phyloP scores from a whole-genome alignment of 148 eudicot genomes.

The Drosera capensis region DNA sequence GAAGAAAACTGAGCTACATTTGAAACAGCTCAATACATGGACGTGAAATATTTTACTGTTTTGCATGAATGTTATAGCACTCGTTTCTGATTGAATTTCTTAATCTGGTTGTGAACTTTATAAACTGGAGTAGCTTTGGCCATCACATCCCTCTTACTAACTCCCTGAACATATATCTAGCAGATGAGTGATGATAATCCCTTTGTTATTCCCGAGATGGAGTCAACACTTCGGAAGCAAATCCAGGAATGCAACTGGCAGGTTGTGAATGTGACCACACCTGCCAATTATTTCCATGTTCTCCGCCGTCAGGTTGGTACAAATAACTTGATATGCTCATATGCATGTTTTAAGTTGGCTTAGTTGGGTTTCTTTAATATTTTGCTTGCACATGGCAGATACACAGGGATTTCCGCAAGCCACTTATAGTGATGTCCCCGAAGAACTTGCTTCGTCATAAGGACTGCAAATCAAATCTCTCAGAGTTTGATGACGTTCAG shows the following conservation, averaged over 20 bases:
- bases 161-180: slow-evolving; percentile 3
- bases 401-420: slow-evolving; percentile 92
- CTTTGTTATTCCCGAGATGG: slow-evolving; percentile 80
- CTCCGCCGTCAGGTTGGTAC: slow-evolving; percentile 76
- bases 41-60: too few species aligned
- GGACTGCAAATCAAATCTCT: slow-evolving; percentile 83
- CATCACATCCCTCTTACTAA: not conserved
- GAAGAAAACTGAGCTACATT: too few species aligned
- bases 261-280: slow-evolving; percentile 92
- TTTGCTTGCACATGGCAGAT: slow-evolving; percentile 27
- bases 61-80: too few species aligned
- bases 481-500: slow-evolving; percentile 88
- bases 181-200: slow-evolving; percentile 98
- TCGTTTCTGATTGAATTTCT: too few species aligned
- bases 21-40: too few species aligned
- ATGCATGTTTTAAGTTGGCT: not conserved
- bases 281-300: slow-evolving; percentile 96
- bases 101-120: too few species aligned
- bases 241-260: slow-evolving; percentile 98
- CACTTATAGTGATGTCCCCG: slow-evolving; percentile 83
- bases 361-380: slow-evolving; percentile 3
- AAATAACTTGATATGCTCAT: not conserved
- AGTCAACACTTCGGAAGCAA: slow-evolving; percentile 64
- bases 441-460: slow-evolving; percentile 96
- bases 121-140: too few species aligned